phyloP scores from a whole-genome alignment of 2,329 filamentous ascomycete genomes.

The Capronia americana region DNA sequence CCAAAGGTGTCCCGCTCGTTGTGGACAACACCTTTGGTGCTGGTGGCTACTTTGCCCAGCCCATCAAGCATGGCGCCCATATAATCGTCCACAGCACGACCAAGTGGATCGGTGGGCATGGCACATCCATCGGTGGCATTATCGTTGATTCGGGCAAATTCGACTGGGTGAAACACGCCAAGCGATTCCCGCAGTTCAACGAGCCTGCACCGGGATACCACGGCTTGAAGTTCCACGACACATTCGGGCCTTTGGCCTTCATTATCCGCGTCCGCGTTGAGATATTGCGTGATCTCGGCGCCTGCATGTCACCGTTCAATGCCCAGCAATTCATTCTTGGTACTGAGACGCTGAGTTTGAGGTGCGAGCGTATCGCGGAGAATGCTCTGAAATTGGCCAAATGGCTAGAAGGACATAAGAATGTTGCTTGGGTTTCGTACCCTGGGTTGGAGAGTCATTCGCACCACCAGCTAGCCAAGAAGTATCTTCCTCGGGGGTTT shows the following conservation, averaged over 20 bases:
- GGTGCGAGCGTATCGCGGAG: slow-evolving; percentile 82
- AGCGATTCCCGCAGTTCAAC: slow-evolving; percentile 89
- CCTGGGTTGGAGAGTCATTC: slow-evolving; percentile 83
- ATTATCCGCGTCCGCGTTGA: slow-evolving; percentile 87
- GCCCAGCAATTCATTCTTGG: slow-evolving; percentile 92
- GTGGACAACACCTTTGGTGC: slow-evolving; percentile 92
- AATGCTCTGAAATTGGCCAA: slow-evolving; percentile 81
- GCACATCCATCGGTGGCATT: slow-evolving; percentile 79
- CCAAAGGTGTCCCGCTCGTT: slow-evolving; percentile 66
- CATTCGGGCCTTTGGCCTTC: slow-evolving; percentile 82
- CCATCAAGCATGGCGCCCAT: slow-evolving; percentile 85
- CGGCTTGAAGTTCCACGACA: slow-evolving; percentile 92
- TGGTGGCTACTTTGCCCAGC: slow-evolving; percentile 81
- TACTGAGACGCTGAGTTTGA: slow-evolving; percentile 85
- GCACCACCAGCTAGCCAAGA: slow-evolving; percentile 80
- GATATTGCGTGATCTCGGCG: slow-evolving; percentile 84
- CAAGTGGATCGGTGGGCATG: slow-evolving; percentile 93
- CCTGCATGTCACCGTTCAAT: slow-evolving; percentile 83
- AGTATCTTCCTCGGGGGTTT: slow-evolving; percentile 82
- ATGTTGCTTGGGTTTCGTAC: slow-evolving; percentile 94
- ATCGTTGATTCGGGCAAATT: slow-evolving; percentile 86
- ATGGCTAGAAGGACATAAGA: slow-evolving; percentile 81
- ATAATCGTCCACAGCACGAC: slow-evolving; percentile 90
- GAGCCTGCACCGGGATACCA: slow-evolving; percentile 90
- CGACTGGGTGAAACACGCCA: slow-evolving; percentile 80